Evolutionary conservation across 805 yeast species (phyloP).

Genomic region (Candida montana): DNA sequence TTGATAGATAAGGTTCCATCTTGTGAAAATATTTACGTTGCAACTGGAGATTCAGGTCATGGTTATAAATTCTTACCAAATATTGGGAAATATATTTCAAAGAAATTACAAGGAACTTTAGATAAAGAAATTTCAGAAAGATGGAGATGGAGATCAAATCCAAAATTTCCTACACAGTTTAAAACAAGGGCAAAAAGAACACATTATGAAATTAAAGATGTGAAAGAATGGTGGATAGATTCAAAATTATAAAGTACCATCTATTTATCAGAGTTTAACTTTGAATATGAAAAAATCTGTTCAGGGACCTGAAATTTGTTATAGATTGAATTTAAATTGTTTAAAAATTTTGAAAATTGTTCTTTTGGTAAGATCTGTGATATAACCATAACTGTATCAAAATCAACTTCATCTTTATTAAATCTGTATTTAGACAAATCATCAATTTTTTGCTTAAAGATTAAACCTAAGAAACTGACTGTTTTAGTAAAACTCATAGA

Average conservation of each 20-base stretch:
- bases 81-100: slow-evolving; percentile 38
- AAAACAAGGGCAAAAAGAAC: slow-evolving; percentile 15
- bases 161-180: slow-evolving; percentile 14
- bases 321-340: slow-evolving; percentile 5
- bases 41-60: slow-evolving; percentile 46
- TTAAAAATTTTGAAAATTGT: slow-evolving; percentile 5
- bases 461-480: slow-evolving; percentile 1
- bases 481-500: slow-evolving; percentile 4
- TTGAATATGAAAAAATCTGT: slow-evolving; percentile 8
- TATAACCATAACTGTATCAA: slow-evolving; percentile 13
- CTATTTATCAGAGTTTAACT: neutral
- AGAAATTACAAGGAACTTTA: slow-evolving; percentile 28
- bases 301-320: slow-evolving; percentile 4
- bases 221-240: slow-evolving; percentile 14
- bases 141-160: slow-evolving; percentile 30
- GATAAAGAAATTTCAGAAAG: slow-evolving; percentile 18
- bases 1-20: slow-evolving; percentile 36
- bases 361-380: slow-evolving; percentile 8
- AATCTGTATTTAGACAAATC: slow-evolving; percentile 7
- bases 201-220: slow-evolving; percentile 16
- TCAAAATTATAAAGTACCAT: neutral
- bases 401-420: slow-evolving; percentile 8
- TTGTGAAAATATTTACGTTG: slow-evolving; percentile 30
- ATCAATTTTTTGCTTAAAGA: slow-evolving; percentile 9
- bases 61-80: slow-evolving; percentile 42